Evolutionary conservation across 768 basidiomycete genomes (phyloP), one percentile per base, ranked within the genome.

Genomic region (Mrakia blollopis): DNA sequence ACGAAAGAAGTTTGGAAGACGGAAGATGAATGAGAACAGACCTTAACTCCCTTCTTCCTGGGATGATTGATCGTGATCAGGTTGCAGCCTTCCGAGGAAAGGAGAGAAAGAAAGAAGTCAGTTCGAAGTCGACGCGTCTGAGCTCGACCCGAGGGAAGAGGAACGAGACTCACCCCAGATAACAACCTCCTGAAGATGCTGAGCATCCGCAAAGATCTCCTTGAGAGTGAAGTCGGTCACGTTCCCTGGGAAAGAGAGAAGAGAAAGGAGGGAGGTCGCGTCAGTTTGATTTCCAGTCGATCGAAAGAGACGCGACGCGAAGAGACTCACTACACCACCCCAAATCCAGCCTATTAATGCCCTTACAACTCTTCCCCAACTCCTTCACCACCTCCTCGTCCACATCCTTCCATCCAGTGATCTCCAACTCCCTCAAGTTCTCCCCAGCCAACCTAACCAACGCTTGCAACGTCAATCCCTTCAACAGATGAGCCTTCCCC

Each of bases 161-260:
- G 7, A 7, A 18, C 1, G 35, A 1, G 25, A 41, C 65, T 68
- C 25, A 60, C 75, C 75, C 75, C 75, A 76, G 10, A 76, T 60
- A 57, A 16, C 7, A 1, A 76, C 50, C 18, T 62, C 52, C 41
- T 71, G 32, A 25, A 76, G 68, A 37, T 61, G 32, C 41, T 60
- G 39, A 28, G 32, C 35, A 28, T 52, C 23, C 13, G 61, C 68
- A 41, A 94, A 80, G 79, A 94, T 84, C 21, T 85, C 87, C 83
- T 92, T 90, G 79, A 98, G 84, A 4, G 91, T 86, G 81, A 91
- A 94, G 83, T 98, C 91, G 77, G 94, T 91, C 57, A 92, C 86
- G 75, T 76, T 70, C 2, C 75, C 75, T 76, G 61, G 32, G 73
- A 52, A 18, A 8, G 50, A 30, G 8, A 14, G 14, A 69, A 50